Base-by-base conservation (phyloP, 768 basidiomycete species). In the Mycena filopes region DNA sequence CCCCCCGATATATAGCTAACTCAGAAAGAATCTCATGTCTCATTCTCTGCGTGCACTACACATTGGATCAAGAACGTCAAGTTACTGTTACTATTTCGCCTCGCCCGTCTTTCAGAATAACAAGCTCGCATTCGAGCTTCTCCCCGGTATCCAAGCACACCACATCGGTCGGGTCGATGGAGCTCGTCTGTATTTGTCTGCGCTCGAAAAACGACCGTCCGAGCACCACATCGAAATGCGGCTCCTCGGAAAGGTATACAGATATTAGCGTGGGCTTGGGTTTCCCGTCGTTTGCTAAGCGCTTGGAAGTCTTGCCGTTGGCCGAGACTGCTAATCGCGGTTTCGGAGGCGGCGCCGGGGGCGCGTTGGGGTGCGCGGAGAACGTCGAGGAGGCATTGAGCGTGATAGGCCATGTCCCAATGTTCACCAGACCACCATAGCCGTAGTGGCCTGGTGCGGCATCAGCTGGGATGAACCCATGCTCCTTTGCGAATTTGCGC, bases 171-270 rank as follows among this genome's bases (percentile, higher is more conserved):
- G 89, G 90, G 75, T 99, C 97, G 42, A 90, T 81, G 0, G 90
- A 81, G 73, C 92, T 94, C 31, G 87, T 89, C 76, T 90, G 91
- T 68, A 99, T 89, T 73, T 91, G 91, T 69, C 94, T 83, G 72
- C 84, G 89, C 83, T 92, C 92, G 66, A 91, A 87, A 72, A 98
- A 96, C 25, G 89, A 89, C 26, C 96, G 84, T 1, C 96, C 96
- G 8, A 99, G 85, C 6, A 99, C 92, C 49, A 98, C 93, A 71
- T 98, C 96, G 77, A 99, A 99, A 73, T 98, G 95, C 0, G 91
- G 89, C 75, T 98, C 96, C 74, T 99, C 98, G 4, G 93, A 92
- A 31, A 99, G 85, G 77, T 93, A 96, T 11, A 98, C 96, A 0
- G 86, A 73, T 25, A 90, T 74, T 63, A 80, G 73, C 13, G 83